Evolutionary conservation across 192 early-diverging fungal genomes (phyloP).

Genomic region (Phlyctochytrium bullatum): DNA sequence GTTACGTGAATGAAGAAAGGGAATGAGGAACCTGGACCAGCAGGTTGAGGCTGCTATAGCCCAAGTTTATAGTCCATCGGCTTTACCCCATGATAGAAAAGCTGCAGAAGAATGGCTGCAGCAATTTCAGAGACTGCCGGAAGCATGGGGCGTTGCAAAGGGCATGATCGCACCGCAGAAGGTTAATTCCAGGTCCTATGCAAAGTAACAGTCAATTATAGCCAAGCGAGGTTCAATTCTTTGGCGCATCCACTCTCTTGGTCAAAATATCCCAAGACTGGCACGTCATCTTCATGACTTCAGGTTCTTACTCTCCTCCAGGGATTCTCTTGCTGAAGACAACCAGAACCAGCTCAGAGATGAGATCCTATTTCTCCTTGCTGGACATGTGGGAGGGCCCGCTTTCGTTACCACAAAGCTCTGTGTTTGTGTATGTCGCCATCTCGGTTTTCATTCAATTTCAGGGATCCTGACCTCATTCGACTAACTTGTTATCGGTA

Average conservation of each 20-base stretch:
- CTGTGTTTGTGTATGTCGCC: slow-evolving; percentile 25
- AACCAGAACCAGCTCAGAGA: slow-evolving; percentile 13
- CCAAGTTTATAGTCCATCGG: slow-evolving; percentile 15
- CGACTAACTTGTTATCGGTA: neutral
- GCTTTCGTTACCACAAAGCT: slow-evolving; percentile 34
- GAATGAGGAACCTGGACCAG: neutral
- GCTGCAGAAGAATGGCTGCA: slow-evolving; percentile 30
- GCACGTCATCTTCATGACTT: slow-evolving; percentile 1
- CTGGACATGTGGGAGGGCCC: slow-evolving; percentile 12
- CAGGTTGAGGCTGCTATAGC: neutral
- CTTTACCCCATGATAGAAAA: slow-evolving; percentile 4
- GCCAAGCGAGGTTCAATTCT: slow-evolving; percentile 19
- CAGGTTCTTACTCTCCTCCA: neutral
- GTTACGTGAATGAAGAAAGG: no score
- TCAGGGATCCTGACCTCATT: no score
- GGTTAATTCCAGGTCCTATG: neutral
- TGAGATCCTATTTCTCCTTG: slow-evolving; percentile 16
- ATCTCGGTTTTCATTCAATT: neutral
- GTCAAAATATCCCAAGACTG: slow-evolving; percentile 34
- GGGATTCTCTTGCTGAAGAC: slow-evolving; percentile 14
- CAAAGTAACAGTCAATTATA: no score
- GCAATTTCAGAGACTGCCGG: slow-evolving; percentile 19
- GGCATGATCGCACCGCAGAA: slow-evolving; percentile 16
- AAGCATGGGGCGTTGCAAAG: slow-evolving; percentile 26
- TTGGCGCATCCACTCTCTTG: slow-evolving; percentile 34